Conservation (phyloP, 2,329 filamentous ascomycete species). For the Pseudopithomyces chartarum region DNA sequence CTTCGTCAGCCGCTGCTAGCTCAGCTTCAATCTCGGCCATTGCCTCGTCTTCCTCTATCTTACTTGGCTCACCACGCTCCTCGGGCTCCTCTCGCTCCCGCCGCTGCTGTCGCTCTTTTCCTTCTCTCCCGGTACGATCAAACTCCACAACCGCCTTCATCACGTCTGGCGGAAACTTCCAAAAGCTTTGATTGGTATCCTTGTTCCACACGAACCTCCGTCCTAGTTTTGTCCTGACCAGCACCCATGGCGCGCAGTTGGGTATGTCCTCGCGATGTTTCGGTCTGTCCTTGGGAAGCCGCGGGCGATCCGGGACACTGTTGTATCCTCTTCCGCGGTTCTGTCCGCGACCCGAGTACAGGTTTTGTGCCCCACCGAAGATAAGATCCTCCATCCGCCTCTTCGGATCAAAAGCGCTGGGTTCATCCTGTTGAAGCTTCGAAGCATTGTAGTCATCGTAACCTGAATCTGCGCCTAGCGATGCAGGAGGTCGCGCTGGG, state of each 20-base stretch:
- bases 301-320: conserved; percentile 63
- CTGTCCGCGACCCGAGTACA: conserved; percentile 19
- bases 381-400: conserved; percentile 58
- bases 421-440: conserved; percentile 51
- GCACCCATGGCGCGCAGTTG: conserved; percentile 81
- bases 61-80: conserved; percentile 52
- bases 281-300: conserved; percentile 78
- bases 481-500: conserved; percentile 7
- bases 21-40: conserved; percentile 42
- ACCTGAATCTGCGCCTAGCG: conserved; percentile 12
- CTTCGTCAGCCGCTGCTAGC: conserved; percentile 35
- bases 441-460: conserved; percentile 41
- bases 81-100: no score
- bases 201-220: conserved; percentile 90
- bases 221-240: conserved; percentile 91
- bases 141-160: conserved; percentile 75
- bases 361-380: conserved; percentile 31
- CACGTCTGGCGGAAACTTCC: conserved; percentile 89
- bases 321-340: conserved; percentile 47
- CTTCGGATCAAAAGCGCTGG: conserved; percentile 38
- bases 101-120: conserved; percentile 63
- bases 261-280: conserved; percentile 80
- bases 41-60: conserved; percentile 39
- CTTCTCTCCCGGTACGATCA: conserved; percentile 72
- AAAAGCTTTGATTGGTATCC: conserved; percentile 85